phyloP scores from a whole-genome alignment of 2,329 filamentous ascomycete species.

The Sclerotinia subarctica region DNA sequence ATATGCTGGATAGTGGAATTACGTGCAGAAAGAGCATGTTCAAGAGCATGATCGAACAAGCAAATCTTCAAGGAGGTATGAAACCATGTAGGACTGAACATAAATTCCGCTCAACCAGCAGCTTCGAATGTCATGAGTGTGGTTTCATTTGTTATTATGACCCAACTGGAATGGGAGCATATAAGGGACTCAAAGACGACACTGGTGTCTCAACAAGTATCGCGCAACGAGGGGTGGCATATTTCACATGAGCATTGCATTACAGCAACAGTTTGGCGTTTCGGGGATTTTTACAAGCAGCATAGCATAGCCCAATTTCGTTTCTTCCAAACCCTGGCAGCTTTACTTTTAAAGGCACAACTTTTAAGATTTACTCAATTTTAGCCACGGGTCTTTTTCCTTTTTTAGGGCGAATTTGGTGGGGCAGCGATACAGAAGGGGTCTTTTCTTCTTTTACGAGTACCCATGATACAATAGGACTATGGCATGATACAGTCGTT shows the following conservation, averaged over 20 bases:
- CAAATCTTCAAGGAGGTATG: constrained; percentile 16
- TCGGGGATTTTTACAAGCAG: constrained; percentile 6
- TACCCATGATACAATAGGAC: constrained; percentile 12
- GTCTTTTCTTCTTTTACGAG: constrained; percentile 11
- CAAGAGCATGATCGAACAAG: constrained; percentile 21
- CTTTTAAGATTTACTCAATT: background rate
- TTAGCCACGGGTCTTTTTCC: constrained; percentile 12
- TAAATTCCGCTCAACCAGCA: constrained; percentile 19
- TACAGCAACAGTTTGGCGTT: constrained; percentile 19
- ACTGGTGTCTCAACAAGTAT: constrained; percentile 20
- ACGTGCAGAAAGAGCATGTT: constrained; percentile 21
- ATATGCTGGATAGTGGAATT: constrained; percentile 25
- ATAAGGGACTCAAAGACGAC: constrained; percentile 13
- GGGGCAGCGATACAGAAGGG: background rate
- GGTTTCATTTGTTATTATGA: constrained; percentile 22
- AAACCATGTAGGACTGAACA: constrained; percentile 19
- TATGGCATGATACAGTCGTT: constrained; percentile 8
- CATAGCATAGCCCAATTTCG: background rate
- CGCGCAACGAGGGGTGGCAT: constrained; percentile 14
- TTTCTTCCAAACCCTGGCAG: constrained; percentile 9
- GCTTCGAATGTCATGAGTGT: constrained; percentile 19
- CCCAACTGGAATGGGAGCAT: constrained; percentile 19
- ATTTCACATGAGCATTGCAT: constrained; percentile 16
- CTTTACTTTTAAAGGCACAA: constrained; percentile 9
- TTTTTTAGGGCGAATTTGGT: constrained; percentile 8